Evolutionary conservation across 208 protist genomes (phyloP).

Genomic region (Leishmania major): DNA sequence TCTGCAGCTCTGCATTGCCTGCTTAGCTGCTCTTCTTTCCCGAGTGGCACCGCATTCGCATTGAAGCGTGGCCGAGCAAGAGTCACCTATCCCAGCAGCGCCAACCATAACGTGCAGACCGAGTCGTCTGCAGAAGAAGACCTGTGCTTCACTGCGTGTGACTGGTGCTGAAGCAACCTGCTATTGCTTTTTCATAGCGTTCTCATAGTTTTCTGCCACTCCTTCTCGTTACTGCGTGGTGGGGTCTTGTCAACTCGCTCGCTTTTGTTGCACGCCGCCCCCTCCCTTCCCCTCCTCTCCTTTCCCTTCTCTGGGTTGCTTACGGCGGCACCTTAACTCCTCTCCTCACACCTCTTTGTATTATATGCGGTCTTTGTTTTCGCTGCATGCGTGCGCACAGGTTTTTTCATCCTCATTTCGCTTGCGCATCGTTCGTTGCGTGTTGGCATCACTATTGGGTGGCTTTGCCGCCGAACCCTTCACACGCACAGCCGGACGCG

Average conservation of each 20-base stretch:
- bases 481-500: background rate
- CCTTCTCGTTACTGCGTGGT: background rate
- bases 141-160: background rate
- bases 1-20: background rate
- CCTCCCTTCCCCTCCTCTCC: background rate
- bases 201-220: background rate
- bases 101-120: background rate
- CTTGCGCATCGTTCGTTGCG: background rate
- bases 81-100: background rate
- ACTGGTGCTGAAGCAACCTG: background rate
- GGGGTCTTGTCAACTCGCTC: background rate
- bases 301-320: background rate
- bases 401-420: background rate
- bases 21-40: background rate
- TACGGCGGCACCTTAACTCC: background rate
- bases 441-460: background rate
- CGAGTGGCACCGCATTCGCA: background rate
- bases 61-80: background rate
- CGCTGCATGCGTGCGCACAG: background rate
- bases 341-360: background rate
- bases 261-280: background rate
- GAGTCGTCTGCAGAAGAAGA: background rate
- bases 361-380: background rate
- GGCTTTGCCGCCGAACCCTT: background rate
- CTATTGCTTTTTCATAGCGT: background rate